Evolutionary conservation across 2,329 filamentous ascomycete species (phyloP).

Genomic region (Pseudopithomyces maydicus): DNA sequence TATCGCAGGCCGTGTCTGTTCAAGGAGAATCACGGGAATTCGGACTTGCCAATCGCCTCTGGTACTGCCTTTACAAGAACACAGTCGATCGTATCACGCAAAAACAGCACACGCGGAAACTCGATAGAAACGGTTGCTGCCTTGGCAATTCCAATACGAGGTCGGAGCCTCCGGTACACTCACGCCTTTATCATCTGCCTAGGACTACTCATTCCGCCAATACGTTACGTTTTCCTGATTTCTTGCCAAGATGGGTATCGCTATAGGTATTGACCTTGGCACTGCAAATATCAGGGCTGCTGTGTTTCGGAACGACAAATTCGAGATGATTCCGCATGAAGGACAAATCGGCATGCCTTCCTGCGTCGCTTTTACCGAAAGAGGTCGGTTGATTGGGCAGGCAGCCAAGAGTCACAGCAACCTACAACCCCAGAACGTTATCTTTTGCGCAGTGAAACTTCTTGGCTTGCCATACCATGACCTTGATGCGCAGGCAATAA

Average conservation of each 20-base stretch:
- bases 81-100: too few relatives aligned
- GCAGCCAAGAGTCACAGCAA: conserved; percentile 54
- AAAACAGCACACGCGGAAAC: too few relatives aligned
- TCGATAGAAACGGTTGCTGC: too few relatives aligned
- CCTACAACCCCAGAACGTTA: conserved; percentile 47
- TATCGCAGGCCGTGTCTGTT: too few relatives aligned
- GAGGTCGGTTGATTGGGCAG: conserved; percentile 91
- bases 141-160: too few relatives aligned
- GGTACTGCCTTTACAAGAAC: too few relatives aligned
- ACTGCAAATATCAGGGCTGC: conserved; percentile 31
- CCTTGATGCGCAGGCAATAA: not conserved
- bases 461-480: conserved; percentile 34
- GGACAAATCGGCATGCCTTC: conserved; percentile 51
- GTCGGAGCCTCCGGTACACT: too few relatives aligned
- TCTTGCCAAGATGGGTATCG: not conserved
- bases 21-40: too few relatives aligned
- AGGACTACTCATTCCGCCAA: not conserved
- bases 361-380: conserved; percentile 90
- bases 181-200: too few relatives aligned
- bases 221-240: not conserved
- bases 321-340: conserved; percentile 31
- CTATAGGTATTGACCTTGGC: conserved; percentile 33
- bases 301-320: conserved; percentile 23
- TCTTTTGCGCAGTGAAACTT: conserved; percentile 44
- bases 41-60: too few relatives aligned